Evolutionary conservation across 2,329 filamentous ascomycete species (phyloP).

Genomic region (Chrysoporthe austroafricana): DNA sequence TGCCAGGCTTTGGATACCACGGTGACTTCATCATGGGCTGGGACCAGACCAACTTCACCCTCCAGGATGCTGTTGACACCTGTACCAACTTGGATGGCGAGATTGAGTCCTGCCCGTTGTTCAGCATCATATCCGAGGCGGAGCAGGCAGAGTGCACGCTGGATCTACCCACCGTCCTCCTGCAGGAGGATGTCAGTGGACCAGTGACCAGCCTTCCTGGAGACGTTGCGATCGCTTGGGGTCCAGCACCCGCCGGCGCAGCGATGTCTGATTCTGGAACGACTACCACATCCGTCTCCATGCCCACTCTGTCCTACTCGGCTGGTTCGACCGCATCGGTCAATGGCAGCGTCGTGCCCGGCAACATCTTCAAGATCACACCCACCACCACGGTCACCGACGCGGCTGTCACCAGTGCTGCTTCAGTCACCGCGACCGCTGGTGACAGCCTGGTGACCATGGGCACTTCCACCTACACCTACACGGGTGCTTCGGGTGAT

Average conservation of each 20-base stretch:
- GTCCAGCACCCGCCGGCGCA: conserved; percentile 34
- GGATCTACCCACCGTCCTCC: conserved; percentile 57
- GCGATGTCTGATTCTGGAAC: conserved; percentile 23
- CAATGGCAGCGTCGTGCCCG: conserved; percentile 41
- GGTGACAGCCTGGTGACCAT: conserved; percentile 8
- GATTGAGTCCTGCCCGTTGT: conserved; percentile 75
- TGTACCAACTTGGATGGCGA: conserved; percentile 74
- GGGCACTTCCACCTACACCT: conserved; percentile 24
- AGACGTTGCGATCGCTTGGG: conserved; percentile 51
- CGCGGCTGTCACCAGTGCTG: background rate
- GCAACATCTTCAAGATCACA: conserved; percentile 48
- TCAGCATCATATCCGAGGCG: conserved; percentile 66
- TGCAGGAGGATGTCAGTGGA: conserved; percentile 62
- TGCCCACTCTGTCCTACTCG: conserved; percentile 42
- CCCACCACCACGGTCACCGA: conserved; percentile 21
- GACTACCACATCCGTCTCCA: conserved; percentile 29
- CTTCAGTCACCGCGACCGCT: conserved; percentile 8
- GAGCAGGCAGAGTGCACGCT: conserved; percentile 65
- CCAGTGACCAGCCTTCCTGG: conserved; percentile 68
- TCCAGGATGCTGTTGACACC: conserved; percentile 71
- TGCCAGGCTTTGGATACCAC: conserved; percentile 71
- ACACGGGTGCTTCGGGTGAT: conserved; percentile 26
- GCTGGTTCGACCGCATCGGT: conserved; percentile 41
- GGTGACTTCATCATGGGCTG: conserved; percentile 83
- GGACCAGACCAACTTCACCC: conserved; percentile 60